Base-by-base conservation (phyloP, 306 rosid genomes). In the Glycine latifolia region DNA sequence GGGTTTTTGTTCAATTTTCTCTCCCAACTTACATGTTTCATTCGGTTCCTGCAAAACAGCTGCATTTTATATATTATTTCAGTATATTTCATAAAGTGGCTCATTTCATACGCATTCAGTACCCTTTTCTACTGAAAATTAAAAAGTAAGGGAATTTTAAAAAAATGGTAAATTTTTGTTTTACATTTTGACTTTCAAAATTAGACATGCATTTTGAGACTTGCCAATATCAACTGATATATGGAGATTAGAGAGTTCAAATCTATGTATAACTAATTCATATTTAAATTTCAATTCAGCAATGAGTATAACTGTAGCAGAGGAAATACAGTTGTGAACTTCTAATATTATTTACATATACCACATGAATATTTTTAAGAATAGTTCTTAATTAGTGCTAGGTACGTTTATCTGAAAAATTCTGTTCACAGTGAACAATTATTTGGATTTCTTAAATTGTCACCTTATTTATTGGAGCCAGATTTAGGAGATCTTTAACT, bases 381-480 rank as follows among this genome's bases (percentile, higher is more conserved):
- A n/a, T n/a, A n/a, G 20, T 20, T 20, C 20, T 20, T 20, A n/a
- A n/a, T n/a, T n/a, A 20, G 20, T 20, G 20, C 20, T 20, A 0
- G 20, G 20, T 20, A 20, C 20, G 1, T 20, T 20, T 20, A 20
- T n/a, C 5, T 47, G 71, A 35, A 62, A 60, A 62, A 55, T 54
- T 60, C 1, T 33, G 2, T 33, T 33, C 37, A 1, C 37, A 20
- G 20, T 20, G 20, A 20, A 20, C 20, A 20, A 0, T 20, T 20
- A 20, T 20, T 52, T 67, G 58, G 37, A 74, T 39, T 78, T 63
- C 20, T 8, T 47, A 56, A 43, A 48, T 7, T 71, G n/a, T 81
- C 77, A 95, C 98, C 97, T 95, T 95, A 72, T 89, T 89, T 49
- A 86, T 15, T 83, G 98, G 91, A 89, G 98, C 98, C 7, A 92